phyloP scores from a whole-genome alignment of 2,329 filamentous ascomycete species.

The Scedosporium minutisporum region DNA sequence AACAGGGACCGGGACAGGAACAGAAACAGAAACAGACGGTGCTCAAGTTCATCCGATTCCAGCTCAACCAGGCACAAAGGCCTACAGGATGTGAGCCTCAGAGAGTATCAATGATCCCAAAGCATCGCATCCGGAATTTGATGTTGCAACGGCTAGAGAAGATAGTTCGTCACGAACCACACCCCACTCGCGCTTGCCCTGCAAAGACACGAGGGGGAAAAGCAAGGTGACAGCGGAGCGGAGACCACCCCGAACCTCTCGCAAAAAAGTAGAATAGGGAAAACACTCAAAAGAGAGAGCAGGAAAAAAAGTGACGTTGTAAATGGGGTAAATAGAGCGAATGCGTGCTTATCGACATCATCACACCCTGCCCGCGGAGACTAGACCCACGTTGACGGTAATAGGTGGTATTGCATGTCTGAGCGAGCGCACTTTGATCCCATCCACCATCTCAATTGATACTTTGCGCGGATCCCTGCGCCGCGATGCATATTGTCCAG shows the following conservation, averaged over 20 bases:
- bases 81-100: too few relatives aligned
- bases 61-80: too few relatives aligned
- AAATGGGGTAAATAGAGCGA: background rate
- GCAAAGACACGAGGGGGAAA: background rate
- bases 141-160: background rate
- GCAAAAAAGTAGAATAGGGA: background rate
- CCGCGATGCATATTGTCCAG: constrained; percentile 3
- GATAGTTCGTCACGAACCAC: background rate
- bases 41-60: too few relatives aligned
- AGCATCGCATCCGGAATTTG: too few relatives aligned
- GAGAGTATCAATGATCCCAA: too few relatives aligned
- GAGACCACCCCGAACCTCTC: background rate
- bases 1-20: too few relatives aligned
- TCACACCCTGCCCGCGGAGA: background rate
- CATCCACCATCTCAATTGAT: background rate
- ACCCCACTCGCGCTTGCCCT: background rate
- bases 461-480: background rate
- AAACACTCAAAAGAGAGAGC: background rate
- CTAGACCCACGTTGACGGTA: background rate
- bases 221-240: background rate
- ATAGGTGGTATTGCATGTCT: constrained; percentile 1
- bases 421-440: background rate
- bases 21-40: too few relatives aligned
- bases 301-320: background rate
- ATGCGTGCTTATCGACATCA: background rate